phyloP scores from a whole-genome alignment of 1,139 yeast genomes.

The Yamadazyma jaroonii region DNA sequence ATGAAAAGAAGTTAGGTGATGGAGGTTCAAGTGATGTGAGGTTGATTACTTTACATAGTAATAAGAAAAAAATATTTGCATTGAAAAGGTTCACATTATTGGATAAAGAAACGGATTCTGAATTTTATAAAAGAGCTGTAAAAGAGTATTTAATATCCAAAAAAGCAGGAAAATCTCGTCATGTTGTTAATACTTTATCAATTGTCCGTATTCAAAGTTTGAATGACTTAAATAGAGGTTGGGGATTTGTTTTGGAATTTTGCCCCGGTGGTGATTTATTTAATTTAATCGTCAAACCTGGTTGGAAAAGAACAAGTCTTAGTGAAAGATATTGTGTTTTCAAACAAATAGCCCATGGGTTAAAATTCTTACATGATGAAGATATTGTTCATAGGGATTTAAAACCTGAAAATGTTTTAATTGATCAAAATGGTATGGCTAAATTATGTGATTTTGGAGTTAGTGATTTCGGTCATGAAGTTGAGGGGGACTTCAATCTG shows the following conservation, averaged over 20 bases:
- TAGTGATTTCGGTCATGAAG: conserved; percentile 59
- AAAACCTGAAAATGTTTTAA: conserved; percentile 62
- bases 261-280: conserved; percentile 59
- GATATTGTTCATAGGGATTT: conserved; percentile 65
- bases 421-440: conserved; percentile 56
- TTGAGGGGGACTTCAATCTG: conserved; percentile 50
- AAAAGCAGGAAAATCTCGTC: conserved; percentile 41
- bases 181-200: conserved; percentile 56
- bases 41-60: conserved; percentile 39
- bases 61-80: conserved; percentile 48
- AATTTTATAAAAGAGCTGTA: conserved; percentile 62
- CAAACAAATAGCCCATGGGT: conserved; percentile 55
- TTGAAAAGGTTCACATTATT: conserved; percentile 65
- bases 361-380: conserved; percentile 51
- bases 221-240: conserved; percentile 55
- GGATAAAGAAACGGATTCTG: conserved; percentile 58
- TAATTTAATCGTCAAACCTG: conserved; percentile 40
- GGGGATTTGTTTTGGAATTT: conserved; percentile 73
- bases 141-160: conserved; percentile 64
- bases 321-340: conserved; percentile 59
- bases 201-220: conserved; percentile 59
- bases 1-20: conserved; percentile 55
- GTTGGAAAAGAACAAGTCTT: conserved; percentile 46
- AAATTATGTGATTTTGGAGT: conserved; percentile 79
- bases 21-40: conserved; percentile 76